Conservation (phyloP, 116 monocot species). For the Phalaenopsis hybrid region DNA sequence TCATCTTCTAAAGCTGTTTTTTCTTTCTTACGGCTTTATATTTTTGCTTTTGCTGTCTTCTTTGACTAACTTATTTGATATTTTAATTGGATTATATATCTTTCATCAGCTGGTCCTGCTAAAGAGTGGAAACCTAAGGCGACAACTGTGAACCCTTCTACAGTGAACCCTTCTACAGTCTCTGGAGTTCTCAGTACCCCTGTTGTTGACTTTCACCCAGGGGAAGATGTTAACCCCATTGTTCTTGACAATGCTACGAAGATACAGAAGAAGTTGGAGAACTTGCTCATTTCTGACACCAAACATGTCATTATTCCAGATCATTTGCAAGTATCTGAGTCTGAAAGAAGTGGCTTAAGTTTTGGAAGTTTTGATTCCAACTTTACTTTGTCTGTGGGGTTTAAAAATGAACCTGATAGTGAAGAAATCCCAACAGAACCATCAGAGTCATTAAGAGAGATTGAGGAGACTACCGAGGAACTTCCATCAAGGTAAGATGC, state of each 20-base stretch:
- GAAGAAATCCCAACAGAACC: conserved; percentile 21
- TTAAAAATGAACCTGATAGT: conserved; percentile 25
- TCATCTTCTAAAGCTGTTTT: not conserved
- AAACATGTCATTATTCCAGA: conserved; percentile 72
- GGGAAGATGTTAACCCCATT: conserved; percentile 20
- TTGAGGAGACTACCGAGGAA: conserved; percentile 31
- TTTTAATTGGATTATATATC: not conserved
- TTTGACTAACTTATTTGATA: not conserved
- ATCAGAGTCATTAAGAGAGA: conserved; percentile 28
- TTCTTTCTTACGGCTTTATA: not conserved
- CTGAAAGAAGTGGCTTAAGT: conserved; percentile 59
- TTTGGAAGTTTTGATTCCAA: conserved; percentile 79
- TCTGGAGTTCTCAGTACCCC: conserved; percentile 16
- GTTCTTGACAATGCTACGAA: conserved; percentile 15
- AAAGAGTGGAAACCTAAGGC: conserved; percentile 86
- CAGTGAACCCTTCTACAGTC: no score
- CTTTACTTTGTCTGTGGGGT: conserved; percentile 23
- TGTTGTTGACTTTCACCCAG: conserved; percentile 16
- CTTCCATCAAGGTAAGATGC: conserved; percentile 35
- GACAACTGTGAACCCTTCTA: conserved; percentile 19
- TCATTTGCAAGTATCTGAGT: conserved; percentile 74
- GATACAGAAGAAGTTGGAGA: conserved; percentile 45
- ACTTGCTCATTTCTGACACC: conserved; percentile 41
- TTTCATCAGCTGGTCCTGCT: conserved; percentile 35
- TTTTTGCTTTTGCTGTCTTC: not conserved